Base-by-base conservation (phyloP, 2,329 filamentous ascomycete genomes). In the Colletotrichum trifolii region DNA sequence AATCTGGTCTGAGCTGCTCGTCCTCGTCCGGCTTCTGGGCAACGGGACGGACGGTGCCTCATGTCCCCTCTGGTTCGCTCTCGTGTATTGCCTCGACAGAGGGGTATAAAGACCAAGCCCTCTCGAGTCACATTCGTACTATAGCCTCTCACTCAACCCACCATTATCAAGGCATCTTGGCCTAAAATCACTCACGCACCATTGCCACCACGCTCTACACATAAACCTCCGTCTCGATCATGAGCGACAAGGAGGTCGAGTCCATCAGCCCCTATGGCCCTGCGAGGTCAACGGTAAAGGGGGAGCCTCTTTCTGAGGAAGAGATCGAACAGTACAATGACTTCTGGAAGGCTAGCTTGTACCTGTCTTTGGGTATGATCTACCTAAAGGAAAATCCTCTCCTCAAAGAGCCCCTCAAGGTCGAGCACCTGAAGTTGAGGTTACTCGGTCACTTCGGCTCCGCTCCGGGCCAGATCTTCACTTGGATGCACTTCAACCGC, bases 401-500 rank as follows among this genome's bases (percentile, higher is more conserved):
- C 11, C 86, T 94, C 47, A 84, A 84, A 65, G 87, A 93, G 70
- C 89, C 90, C 1, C 82, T 93, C 68, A 87, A 87, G 70, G 79
- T 85, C 38, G 87, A 92, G 58, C 89, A 94, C 73, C 82, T 94
- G 79, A 94, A 94, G 79, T 83, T 85, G 64, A 87, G 91, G 69
- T 81, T 94, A 8, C 82, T 94, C 2, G 91, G 91, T 43, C 91
- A 94, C 74, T 94, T 92, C 83, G 91, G 91, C 58, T 92, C 90
- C 3, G 91, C 91, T 54, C 89, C 91, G n/a, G 91, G 91, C 12
- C 91, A 94, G 76, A 89, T 90, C 64, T 94, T 94, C 77, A 91
- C 90, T 39, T 94, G 89, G 76, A 91, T 93, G 80, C 91, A 94
- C 78, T 91, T 93, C 83, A 94, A 94, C 77, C 89, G 91, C 39